A percentile compares a stretch with the other conserved stretches of the same genome.
Evolutionary conservation across 768 basidiomycete genomes (phyloP).

Genomic region (Tylopilus subfusipes): DNA sequence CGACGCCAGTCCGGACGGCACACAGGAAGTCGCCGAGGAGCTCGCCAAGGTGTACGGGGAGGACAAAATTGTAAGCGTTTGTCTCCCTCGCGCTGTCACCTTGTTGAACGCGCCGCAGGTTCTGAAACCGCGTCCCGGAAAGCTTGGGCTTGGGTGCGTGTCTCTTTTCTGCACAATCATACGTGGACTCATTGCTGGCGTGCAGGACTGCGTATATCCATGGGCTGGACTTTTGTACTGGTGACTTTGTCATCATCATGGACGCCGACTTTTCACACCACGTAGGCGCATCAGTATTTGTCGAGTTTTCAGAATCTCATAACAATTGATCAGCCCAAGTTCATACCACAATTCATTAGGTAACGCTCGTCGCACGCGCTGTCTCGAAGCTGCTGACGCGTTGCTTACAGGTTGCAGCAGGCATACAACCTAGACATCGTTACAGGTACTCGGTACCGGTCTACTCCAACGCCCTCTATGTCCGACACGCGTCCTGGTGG

Average conservation of each 20-base stretch:
- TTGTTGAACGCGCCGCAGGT: slow-evolving; percentile 43
- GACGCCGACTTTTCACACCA: slow-evolving; percentile 97
- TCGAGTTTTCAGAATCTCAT: slow-evolving; percentile 1
- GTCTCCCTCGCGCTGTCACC: neutral
- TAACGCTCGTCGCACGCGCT: slow-evolving; percentile 25
- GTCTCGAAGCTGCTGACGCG: neutral
- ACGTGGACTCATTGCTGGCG: neutral
- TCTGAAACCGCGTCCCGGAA: slow-evolving; percentile 83
- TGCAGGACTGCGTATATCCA: slow-evolving; percentile 88
- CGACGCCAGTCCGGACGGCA: slow-evolving; percentile 90
- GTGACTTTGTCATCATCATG: slow-evolving; percentile 96
- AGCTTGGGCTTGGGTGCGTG: slow-evolving; percentile 82
- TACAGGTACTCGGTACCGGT: slow-evolving; percentile 85
- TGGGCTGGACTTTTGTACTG: slow-evolving; percentile 83
- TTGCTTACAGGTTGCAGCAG: slow-evolving; percentile 60
- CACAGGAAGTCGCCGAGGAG: slow-evolving; percentile 82
- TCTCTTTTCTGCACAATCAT: neutral
- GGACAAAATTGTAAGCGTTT: slow-evolving; percentile 66
- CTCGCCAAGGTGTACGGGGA: slow-evolving; percentile 78
- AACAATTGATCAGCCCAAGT: slow-evolving; percentile 68
- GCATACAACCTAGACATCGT: slow-evolving; percentile 90
- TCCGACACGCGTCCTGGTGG: slow-evolving; percentile 70
- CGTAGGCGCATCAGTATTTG: slow-evolving; percentile 43
- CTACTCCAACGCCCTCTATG: slow-evolving; percentile 54
- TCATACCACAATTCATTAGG: slow-evolving; percentile 91